A percentile compares a stretch with the other conserved stretches of the same genome.
phyloP scores from a whole-genome alignment of 2,329 filamentous ascomycete genomes.

The Zasmidium angulare region DNA sequence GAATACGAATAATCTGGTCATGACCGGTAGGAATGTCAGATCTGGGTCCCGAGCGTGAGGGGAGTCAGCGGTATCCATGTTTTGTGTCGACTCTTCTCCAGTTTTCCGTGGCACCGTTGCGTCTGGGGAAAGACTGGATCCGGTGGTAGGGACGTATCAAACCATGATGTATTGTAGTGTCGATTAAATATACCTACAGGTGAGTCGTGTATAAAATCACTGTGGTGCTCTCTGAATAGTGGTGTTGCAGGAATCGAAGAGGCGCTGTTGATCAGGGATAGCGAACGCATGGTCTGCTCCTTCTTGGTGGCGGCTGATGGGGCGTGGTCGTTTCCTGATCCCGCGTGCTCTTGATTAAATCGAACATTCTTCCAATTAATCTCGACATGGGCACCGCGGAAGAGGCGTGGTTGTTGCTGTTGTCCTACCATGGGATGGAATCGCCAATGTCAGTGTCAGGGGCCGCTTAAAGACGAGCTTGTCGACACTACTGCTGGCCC shows the following conservation, averaged over 20 bases:
- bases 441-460: neutral
- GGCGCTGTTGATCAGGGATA: neutral
- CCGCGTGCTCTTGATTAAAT: neutral
- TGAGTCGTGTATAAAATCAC: too few relatives aligned
- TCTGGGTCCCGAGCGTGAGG: neutral
- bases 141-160: neutral
- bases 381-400: neutral
- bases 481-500: neutral
- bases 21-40: neutral
- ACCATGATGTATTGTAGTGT: neutral
- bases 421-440: neutral
- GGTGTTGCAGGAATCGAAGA: neutral
- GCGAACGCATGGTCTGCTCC: neutral
- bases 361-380: neutral
- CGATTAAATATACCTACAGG: too few relatives aligned
- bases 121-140: neutral
- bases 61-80: neutral
- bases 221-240: too few relatives aligned
- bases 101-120: neutral
- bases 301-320: neutral
- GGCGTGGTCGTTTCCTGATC: neutral
- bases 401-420: neutral
- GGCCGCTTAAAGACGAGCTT: neutral
- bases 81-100: neutral
- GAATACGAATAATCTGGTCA: neutral